Base-by-base conservation (phyloP, 2,329 filamentous ascomycete genomes). In the Rhynchosporium agropyri region DNA sequence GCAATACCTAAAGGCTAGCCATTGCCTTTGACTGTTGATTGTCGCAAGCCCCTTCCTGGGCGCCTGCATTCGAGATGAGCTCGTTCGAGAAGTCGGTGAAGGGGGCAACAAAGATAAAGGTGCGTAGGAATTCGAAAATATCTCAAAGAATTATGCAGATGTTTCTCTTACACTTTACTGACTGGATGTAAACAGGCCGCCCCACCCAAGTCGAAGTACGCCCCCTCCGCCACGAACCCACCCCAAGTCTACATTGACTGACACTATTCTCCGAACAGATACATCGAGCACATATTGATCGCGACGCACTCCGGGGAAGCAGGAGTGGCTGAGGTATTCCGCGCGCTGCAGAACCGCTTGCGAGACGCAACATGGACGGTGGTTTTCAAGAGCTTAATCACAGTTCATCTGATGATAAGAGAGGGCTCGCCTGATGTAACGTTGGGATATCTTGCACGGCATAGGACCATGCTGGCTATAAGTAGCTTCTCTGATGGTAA, bases 341-440 rank as follows among this genome's bases (percentile, higher is more conserved):
- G 95, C 65, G 91, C 92, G 48, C 81, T 99, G 60, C 92, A 96
- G 75, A 87, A 92, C 75, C 87, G 95, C 58, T 79, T 99, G 69
- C 89, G 92, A 75, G 95, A 99, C 76, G 94, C 94, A 70, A 97
- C 95, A 82, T 99, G 95, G 95, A 99, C 95, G n/a, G 92, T 98
- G 63, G 94, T 97, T 68, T 97, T 97, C 87, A 99, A 99, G 81
- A 89, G 92, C 71, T 82, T 99, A 69, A 97, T 98, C 72, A 95
- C 96, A 55, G 87, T 96, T 53, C 95, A 99, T 76, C 81, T 98
- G 65, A 98, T 99, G 95, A 95, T 99, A 75, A 87, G 95, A 70
- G 95, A 99, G 79, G 95, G 95, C 60, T 89, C 93, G 67, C 87
- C 89, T 40, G 92, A 98, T 75, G 90, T 92, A 55, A 97, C 95